These are phyloP conservation scores for Hanseniaspora lindneri DNA, from an alignment of 805 yeast species.

Conservation along the genomic window DNA sequence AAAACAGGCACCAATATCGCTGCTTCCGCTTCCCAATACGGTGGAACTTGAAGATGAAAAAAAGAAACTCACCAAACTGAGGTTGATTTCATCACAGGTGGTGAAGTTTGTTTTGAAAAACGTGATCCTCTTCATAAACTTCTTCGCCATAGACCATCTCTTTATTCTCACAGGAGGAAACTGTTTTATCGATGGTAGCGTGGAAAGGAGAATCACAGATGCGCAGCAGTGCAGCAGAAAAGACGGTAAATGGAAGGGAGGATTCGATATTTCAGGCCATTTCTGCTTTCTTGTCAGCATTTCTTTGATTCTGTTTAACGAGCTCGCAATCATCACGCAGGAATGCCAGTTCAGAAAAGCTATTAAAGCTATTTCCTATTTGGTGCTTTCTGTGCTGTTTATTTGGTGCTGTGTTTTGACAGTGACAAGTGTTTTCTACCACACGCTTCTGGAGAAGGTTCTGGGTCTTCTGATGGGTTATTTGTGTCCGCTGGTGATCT, in stretches of 20 bases:
- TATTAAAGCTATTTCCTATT: background rate
- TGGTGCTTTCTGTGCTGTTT: conserved; percentile 18
- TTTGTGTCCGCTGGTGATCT: conserved; percentile 38
- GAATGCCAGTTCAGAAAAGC: background rate
- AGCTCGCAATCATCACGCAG: conserved; percentile 19
- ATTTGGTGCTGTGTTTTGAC: conserved; percentile 49
- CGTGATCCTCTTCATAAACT: conserved; percentile 21
- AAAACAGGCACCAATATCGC: background rate
- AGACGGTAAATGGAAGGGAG: conserved; percentile 36
- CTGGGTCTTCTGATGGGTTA: conserved; percentile 59
- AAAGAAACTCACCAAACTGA: conserved; percentile 17
- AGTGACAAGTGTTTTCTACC: conserved; percentile 75
- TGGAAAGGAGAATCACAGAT: conserved; percentile 19
- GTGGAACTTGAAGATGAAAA: conserved; percentile 11
- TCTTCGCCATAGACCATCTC: conserved; percentile 27
- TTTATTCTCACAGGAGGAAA: conserved; percentile 30
- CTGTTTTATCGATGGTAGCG: conserved; percentile 20
- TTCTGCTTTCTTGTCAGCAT: conserved; percentile 35
- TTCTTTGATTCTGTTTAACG: conserved; percentile 34
- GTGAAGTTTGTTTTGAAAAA: conserved; percentile 25
- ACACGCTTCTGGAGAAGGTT: conserved; percentile 61
- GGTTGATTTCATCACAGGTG: conserved; percentile 16
- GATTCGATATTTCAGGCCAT: conserved; percentile 47
- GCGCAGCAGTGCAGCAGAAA: conserved; percentile 27
- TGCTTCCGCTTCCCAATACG: conserved; percentile 15